These are phyloP conservation scores for Podospora pseudocomata DNA, from an alignment of 495 filamentous ascomycete species.

Conservation along the genomic window DNA sequence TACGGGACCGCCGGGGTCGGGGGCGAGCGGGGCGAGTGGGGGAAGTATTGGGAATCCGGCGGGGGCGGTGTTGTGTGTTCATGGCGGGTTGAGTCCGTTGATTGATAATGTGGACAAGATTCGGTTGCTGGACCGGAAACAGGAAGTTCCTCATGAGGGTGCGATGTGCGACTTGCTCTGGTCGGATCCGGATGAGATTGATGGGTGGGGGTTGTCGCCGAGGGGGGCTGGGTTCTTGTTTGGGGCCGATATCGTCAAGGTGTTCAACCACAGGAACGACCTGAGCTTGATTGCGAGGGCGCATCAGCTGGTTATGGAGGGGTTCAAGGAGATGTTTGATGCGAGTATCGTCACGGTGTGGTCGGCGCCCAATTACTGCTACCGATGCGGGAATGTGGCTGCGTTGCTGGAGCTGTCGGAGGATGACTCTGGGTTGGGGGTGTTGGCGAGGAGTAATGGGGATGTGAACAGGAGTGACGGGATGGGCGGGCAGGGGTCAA, in stretches of 20 bases:
- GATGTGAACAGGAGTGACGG: constrained; percentile 59
- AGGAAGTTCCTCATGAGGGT: constrained; percentile 97
- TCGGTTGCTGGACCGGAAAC: constrained; percentile 88
- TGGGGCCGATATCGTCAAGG: constrained; percentile 91
- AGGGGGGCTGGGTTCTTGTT: constrained; percentile 96
- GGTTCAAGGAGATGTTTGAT: constrained; percentile 99
- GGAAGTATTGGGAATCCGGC: constrained; percentile 63
- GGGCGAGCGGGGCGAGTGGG: constrained; percentile 61
- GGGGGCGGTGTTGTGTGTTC: constrained; percentile 90
- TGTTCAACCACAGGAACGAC: constrained; percentile 91
- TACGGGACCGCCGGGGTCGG: constrained; percentile 73
- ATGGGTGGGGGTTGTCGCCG: constrained; percentile 93
- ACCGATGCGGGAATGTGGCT: constrained; percentile 95
- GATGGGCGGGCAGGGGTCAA: constrained; percentile 21
- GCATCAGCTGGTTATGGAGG: constrained; percentile 98
- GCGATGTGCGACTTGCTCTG: constrained; percentile 98
- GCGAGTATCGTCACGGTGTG: constrained; percentile 92
- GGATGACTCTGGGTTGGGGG: constrained; percentile 72
- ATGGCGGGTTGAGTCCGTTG: constrained; percentile 86
- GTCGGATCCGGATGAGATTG: constrained; percentile 98
- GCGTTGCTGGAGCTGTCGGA: constrained; percentile 91
- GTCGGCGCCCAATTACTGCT: constrained; percentile 98
- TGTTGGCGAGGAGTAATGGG: constrained; percentile 73
- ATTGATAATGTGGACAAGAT: constrained; percentile 97
- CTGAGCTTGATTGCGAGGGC: constrained; percentile 87